Base-by-base conservation (phyloP, 129 eudicot species). In the Flaveria ramosissima region DNA sequence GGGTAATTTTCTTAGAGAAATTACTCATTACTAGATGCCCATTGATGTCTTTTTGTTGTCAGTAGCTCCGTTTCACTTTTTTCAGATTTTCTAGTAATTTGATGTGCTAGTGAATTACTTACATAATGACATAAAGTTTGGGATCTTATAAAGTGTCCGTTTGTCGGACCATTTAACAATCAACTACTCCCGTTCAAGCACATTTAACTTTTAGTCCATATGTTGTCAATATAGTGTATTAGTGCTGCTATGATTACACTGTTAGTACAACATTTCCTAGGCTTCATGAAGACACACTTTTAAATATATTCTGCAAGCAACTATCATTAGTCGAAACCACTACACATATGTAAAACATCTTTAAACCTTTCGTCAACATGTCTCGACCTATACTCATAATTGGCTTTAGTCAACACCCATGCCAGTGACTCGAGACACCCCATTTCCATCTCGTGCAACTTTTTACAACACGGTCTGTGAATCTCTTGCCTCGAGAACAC, bases 351-450 rank as follows among this genome's bases (percentile, higher is more conserved):
- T 16, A 45, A 23, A n/a, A n/a, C 60, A 3, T 76, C 65, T 51
- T 24, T 26, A 10, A 76, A 76, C 32, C 52, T 62, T 32, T 64
- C 65, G 6, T 76, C 80, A 76, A 76, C 41, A 11, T 36, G 30
- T 68, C 21, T 42, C 12, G 60, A 42, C 16, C 60, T 68, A 55
- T 68, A 42, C 75, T 43, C 9, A 39, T 23, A 42, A 53, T 41
- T 68, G 61, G 47, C 56, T 7, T 11, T 20, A 66, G 51, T 41
- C 73, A 64, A 65, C 73, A 51, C 56, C 83, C 79, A 80, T 51
- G 69, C 83, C 3, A 80, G 43, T 20, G 83, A 72, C 36, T 80
- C 77, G 9, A 70, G 47, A 67, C 83, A 71, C 16, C 71, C 73
- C 60, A 50, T 73, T 10, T 59, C 69, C 83, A 80, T 80, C 75